Evolutionary conservation across 2,329 filamentous ascomycete species (phyloP), one percentile per base, ranked within the genome.

Genomic region (Fusarium sp.): DNA sequence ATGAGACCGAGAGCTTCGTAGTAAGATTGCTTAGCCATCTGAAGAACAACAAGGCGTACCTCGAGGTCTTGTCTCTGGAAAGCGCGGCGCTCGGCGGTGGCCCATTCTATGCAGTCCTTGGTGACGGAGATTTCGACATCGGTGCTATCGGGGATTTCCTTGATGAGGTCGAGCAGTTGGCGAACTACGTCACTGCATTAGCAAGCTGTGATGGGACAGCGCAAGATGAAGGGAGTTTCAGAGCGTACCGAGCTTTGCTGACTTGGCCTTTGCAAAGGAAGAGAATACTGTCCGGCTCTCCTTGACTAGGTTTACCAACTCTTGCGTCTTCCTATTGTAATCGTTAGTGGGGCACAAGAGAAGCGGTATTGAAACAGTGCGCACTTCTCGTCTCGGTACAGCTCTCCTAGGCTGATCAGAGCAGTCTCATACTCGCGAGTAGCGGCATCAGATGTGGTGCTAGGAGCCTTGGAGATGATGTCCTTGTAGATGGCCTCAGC

Each of bases 41-140:
- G 93, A 65, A 99, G 90, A 53, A 89, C 87, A 55, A 99, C 96
- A 59, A 99, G 90, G 68, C 96, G 92, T 59, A 95, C 97, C 85
- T 99, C 94, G 77, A 99, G 93, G 81, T 97, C 97, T 84, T 99
- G 96, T 72, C 96, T 94, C 73, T 99, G 88, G 86, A 99, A 99
- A 63, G 93, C 93, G 77, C 96, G 92, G 74, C 94, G 92, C 84
- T 98, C 94, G 52, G 93, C 92, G 55, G 95, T 93, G 48, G 96
- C 96, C 96, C 96, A 99, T 83, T 98, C 95, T 89, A 99, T 99
- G 84, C 94, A 98, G 82, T 96, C 97, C 82, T 97, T 97, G 76
- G 96, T 99, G 75, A 97, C 93, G 79, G 90, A 84, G 79, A 97
- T 94, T 83, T 99, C 96, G 78, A 91, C 92, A 79, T 99, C 96